Base-by-base conservation (phyloP, 192 early-diverging fungal genomes). In the Mortierella antarctica region DNA sequence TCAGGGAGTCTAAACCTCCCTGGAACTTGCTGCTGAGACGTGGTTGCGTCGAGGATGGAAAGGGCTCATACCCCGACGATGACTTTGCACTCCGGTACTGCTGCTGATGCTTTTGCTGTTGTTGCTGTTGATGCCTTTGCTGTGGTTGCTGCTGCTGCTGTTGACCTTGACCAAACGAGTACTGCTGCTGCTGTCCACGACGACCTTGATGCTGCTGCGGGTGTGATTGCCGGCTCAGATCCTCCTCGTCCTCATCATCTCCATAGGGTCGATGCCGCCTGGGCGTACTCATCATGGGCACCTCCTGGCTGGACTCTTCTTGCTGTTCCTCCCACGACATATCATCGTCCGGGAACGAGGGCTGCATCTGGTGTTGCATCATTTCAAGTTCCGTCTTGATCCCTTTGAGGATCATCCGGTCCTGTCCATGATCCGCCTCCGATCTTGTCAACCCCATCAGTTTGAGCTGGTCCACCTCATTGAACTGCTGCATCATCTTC, bases 401-500 rank as follows among this genome's bases (percentile, higher is more conserved):
- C 0, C 70, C 69, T 15, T 70, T 40, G 6, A 80, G 65, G 21
- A 80, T 80, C 10, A 71, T 80, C 53, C 77, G 77, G 23, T 80
- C 77, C 54, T 80, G 77, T 12, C 77, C 77, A 46, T 72, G 70
- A 46, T 80, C 77, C 6, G 77, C 70, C 48, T 80, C 77, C 10
- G 77, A 40, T 4, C 77, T 69, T 11, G 77, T 80, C 70, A 80
- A 67, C 14, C 70, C 70, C 77, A 80, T 80, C 21, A 80, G 52
- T 55, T 80, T 80, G 21, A 80, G 57, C 54, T 80, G 77, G 41
- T 80, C 77, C 4, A 80, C 77, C 51, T 80, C 77, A 53, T 80
- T 80, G 21, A 72, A 80, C 55, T 80, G 69, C 44, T 80, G 69
- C 77, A 80, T 80, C 77, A 80, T 80, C 77, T 80, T 80, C 70